A percentile compares a stretch with the other conserved stretches of the same genome.
Conservation (phyloP, 345 rosid species). For the Eucalyptus marginata region DNA sequence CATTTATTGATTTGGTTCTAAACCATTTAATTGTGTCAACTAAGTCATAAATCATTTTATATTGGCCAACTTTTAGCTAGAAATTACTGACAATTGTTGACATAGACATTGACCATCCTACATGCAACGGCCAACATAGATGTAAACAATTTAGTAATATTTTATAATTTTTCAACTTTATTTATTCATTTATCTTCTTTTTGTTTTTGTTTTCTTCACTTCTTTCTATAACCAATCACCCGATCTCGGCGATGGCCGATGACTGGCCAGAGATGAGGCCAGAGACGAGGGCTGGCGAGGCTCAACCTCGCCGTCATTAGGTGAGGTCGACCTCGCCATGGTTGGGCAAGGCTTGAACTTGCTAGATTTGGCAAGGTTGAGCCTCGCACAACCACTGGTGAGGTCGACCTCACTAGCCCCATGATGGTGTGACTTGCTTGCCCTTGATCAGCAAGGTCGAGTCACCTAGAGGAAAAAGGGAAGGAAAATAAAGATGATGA, state of each 20-base stretch:
- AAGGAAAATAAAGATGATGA: background rate
- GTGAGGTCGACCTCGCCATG: accelerated
- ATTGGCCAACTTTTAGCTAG: accelerated
- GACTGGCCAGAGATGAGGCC: accelerated
- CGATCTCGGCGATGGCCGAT: accelerated
- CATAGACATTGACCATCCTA: accelerated
- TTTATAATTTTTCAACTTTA: too few relatives aligned
- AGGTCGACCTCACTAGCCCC: accelerated
- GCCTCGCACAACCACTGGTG: accelerated
- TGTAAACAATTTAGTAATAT: too few relatives aligned
- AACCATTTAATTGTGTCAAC: too few relatives aligned
- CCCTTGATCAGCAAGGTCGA: background rate
- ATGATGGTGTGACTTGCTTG: background rate
- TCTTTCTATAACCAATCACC: accelerated
- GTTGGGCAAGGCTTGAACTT: background rate
- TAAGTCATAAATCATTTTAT: too few relatives aligned
- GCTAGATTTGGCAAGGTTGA: accelerated
- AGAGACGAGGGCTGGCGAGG: accelerated
- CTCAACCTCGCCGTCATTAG: accelerated
- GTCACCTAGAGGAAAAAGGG: accelerated
- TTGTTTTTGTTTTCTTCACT: background rate
- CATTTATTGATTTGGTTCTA: accelerated
- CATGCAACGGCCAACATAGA: accelerated
- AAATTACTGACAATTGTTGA: too few relatives aligned
- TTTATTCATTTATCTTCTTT: too few relatives aligned